phyloP scores from a whole-genome alignment of 768 basidiomycete species.

The Boletus eberwhitei region DNA sequence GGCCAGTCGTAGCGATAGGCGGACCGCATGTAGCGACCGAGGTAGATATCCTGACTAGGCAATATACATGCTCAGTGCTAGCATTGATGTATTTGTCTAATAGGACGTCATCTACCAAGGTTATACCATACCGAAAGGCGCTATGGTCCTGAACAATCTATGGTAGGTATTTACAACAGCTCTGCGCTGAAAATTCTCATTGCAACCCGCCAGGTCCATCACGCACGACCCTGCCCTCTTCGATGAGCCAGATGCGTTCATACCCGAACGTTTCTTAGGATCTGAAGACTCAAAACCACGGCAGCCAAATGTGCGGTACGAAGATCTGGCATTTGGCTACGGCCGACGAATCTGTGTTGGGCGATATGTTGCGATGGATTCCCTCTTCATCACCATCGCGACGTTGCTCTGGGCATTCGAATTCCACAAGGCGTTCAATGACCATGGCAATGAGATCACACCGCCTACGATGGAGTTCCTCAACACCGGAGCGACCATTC shows the following conservation, averaged over 20 bases:
- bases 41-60: not conserved
- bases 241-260: slow-evolving; percentile 12
- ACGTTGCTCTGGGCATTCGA: slow-evolving; percentile 8
- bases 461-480: slow-evolving; percentile 3
- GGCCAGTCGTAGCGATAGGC: not conserved
- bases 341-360: slow-evolving; percentile 13
- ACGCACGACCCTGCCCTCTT: slow-evolving; percentile 7
- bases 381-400: slow-evolving; percentile 7
- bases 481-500: slow-evolving; percentile 1
- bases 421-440: slow-evolving; percentile 4
- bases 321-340: slow-evolving; percentile 10
- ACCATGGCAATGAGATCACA: slow-evolving; percentile 1
- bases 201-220: not conserved
- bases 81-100: not conserved
- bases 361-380: slow-evolving; percentile 1
- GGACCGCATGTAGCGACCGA: slow-evolving; percentile 5
- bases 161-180: not conserved
- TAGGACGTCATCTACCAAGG: not conserved
- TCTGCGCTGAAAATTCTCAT: not conserved
- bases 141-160: slow-evolving; percentile 3
- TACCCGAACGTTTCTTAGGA: slow-evolving; percentile 13
- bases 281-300: not conserved
- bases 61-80: too few relatives aligned
- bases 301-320: slow-evolving; percentile 1
- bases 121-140: slow-evolving; percentile 3